Evolutionary conservation across 1,139 yeast genomes (phyloP).

Genomic region (Suhomyces maxii): DNA sequence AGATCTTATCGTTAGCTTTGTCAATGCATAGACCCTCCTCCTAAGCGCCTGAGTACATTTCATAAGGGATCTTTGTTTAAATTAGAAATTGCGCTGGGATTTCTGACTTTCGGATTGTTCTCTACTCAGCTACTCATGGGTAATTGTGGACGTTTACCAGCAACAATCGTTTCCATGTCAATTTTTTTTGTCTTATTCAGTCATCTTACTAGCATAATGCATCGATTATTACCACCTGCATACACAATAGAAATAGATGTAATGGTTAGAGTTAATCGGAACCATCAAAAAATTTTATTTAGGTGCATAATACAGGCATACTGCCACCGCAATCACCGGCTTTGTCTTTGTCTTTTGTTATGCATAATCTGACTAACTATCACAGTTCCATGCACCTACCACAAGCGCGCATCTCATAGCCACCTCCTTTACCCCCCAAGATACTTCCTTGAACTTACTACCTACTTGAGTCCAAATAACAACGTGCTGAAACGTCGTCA

Average conservation of each 20-base stretch:
- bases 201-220: background rate
- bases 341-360: background rate
- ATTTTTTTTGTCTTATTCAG: background rate
- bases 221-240: conserved; percentile 4
- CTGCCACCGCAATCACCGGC: background rate
- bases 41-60: background rate
- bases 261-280: background rate
- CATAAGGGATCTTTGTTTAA: background rate
- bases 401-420: too few species aligned
- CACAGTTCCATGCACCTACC: too few species aligned
- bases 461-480: too few species aligned
- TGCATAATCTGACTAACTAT: too few species aligned
- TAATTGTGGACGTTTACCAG: background rate
- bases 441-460: too few species aligned
- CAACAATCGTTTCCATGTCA: conserved; percentile 9
- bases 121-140: background rate
- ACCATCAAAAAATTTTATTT: background rate
- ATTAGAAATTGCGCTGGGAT: background rate
- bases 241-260: conserved; percentile 1
- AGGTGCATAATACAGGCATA: background rate
- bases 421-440: too few species aligned
- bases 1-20: background rate
- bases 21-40: background rate
- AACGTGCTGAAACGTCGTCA: too few species aligned
- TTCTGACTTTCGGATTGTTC: background rate